Base-by-base conservation (phyloP, 2,329 filamentous ascomycete genomes). In the Neopestalotiopsis clavispora region DNA sequence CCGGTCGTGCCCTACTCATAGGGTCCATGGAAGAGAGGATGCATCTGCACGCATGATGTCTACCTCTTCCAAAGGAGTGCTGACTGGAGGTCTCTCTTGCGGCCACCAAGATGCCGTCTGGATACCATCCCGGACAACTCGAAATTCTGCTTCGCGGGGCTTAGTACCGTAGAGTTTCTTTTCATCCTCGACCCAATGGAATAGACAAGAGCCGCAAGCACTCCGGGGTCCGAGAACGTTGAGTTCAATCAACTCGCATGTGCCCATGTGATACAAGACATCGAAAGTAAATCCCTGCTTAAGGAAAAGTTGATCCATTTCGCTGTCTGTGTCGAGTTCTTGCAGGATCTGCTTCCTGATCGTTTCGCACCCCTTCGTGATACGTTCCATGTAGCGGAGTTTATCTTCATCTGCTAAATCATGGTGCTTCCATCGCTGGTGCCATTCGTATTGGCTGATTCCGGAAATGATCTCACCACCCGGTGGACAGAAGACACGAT, bases 181-280 rank as follows among this genome's bases (percentile, higher is more conserved):
- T 3, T 74, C 74, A 72, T 85, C 80, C 9, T 71, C 75, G 0
- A 82, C 71, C 83, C 83, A 85, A 14, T 85, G 79, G 69, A 84
- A 86, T 32, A 85, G 72, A 71, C 81, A 85, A 32, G 80, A 81
- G 7, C 84, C 82, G 74, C 82, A 84, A 3, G 78, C 79, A 28
- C 80, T 83, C 70, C 80, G 76, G 1, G 78, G 79, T 0, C 84
- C 83, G 72, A 85, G 85, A 1, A 78, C 78, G 67, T 85, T 85
- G 45, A 85, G 73, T 72, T 86, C 81, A 14, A 85, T 77, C n/a
- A 85, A 72, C 73, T 78, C 71, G 49, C 72, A 66, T 0, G 71
- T 69, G 1, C 71, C 68, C 0, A 65, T 75, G 32, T 82, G 75
- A 61, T 79, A 81, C 17, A 40, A 75, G 17, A 84, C 73, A 70